Evolutionary conservation across 2,329 filamentous ascomycete genomes (phyloP).

Genomic region (Beauveria sp.): DNA sequence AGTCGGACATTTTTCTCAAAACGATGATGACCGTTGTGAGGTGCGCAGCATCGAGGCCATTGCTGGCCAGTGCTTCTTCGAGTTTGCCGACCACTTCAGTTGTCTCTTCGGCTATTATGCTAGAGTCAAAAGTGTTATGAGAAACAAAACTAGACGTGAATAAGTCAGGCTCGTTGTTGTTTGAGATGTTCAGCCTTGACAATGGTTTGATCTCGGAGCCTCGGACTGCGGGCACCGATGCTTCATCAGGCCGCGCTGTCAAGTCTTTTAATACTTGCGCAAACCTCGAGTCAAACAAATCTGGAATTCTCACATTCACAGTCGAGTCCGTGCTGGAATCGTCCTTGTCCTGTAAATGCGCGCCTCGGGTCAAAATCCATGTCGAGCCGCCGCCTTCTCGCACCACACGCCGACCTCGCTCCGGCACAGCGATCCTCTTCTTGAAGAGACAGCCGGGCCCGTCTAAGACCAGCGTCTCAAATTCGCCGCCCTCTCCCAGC

Average conservation of each 20-base stretch:
- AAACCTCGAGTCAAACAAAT: constrained; percentile 59
- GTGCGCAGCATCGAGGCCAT: constrained; percentile 21
- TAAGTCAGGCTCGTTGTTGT: not conserved
- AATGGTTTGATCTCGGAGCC: not conserved
- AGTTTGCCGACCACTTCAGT: constrained; percentile 40
- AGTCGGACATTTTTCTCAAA: constrained; percentile 73
- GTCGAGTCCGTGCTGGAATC: not conserved
- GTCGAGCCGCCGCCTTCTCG: constrained; percentile 68
- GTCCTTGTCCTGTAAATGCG: constrained; percentile 42
- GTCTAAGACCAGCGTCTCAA: constrained; percentile 83
- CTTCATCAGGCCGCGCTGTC: not conserved
- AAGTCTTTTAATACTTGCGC: constrained; percentile 30
- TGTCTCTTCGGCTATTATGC: constrained; percentile 40
- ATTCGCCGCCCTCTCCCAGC: constrained; percentile 90
- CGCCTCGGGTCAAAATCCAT: constrained; percentile 58
- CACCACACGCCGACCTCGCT: constrained; percentile 44
- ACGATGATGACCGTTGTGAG: constrained; percentile 58
- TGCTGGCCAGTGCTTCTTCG: constrained; percentile 29
- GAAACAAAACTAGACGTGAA: constrained; percentile 31
- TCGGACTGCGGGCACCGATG: not conserved
- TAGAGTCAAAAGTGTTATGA: constrained; percentile 15
- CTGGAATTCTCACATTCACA: constrained; percentile 43
- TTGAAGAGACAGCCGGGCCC: constrained; percentile 70
- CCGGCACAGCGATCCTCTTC: constrained; percentile 56
- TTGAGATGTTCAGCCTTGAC: not conserved